A percentile compares a stretch with the other conserved stretches of the same genome.
Conservation (phyloP, 176 grass and related monocot genomes). For the Aegilops longissima region DNA sequence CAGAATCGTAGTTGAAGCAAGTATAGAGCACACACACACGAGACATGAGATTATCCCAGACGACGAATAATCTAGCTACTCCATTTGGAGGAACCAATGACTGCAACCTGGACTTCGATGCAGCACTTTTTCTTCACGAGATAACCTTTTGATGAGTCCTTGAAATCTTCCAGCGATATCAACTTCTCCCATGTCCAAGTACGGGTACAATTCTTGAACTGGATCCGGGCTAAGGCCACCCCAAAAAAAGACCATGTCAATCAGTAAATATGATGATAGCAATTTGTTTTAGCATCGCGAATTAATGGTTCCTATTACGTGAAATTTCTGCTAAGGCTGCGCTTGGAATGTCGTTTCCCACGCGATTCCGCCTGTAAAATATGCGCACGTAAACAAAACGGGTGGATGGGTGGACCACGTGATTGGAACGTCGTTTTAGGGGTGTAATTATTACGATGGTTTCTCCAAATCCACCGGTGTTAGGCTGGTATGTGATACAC, state of each 20-base stretch:
- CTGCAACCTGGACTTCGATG: conserved; percentile 14
- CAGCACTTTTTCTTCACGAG: conserved; percentile 36
- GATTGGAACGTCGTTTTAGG: too few species aligned
- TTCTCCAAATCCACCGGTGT: too few species aligned
- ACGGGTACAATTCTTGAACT: not conserved
- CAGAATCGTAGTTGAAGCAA: too few species aligned
- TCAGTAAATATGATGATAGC: not conserved
- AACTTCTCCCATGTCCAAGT: conserved; percentile 18
- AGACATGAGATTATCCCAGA: too few species aligned
- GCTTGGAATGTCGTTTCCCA: too few species aligned
- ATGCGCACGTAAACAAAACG: too few species aligned
- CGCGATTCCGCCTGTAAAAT: too few species aligned
- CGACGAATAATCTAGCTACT: not conserved
- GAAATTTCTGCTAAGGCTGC: not conserved
- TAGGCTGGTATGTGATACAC: too few species aligned
- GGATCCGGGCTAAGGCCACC: not conserved
- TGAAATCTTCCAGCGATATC: conserved; percentile 35
- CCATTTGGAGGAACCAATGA: conserved; percentile 28
- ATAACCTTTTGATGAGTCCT: conserved; percentile 27
- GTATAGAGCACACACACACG: too few species aligned
- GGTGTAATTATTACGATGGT: too few species aligned
- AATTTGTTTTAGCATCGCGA: not conserved
- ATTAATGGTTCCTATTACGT: not conserved
- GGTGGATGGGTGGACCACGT: too few species aligned
- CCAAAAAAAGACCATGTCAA: too few species aligned